Evolutionary conservation across 345 rosid genomes (phyloP).

Genomic region (Xanthoceras sorbifolium): DNA sequence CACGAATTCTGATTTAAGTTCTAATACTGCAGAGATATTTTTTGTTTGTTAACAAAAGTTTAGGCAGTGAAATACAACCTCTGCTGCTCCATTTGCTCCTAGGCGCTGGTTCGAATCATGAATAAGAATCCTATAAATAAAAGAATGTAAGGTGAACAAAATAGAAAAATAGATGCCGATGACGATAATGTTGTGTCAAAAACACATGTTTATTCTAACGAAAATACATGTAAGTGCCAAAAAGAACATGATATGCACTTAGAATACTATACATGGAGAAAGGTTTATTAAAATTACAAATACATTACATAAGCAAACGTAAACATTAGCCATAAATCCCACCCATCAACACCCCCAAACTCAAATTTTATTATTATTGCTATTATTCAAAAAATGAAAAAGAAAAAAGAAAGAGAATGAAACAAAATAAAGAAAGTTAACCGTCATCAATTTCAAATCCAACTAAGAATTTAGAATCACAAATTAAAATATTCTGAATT

Average conservation of each 20-base stretch:
- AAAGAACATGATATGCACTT: too few relatives aligned
- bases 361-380: too few relatives aligned
- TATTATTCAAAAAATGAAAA: too few relatives aligned
- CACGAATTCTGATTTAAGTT: conserved; percentile 6
- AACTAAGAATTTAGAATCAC: neutral
- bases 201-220: too few relatives aligned
- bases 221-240: too few relatives aligned
- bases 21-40: neutral
- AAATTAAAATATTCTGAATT: neutral
- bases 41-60: conserved; percentile 10
- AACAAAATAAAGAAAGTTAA: too few relatives aligned
- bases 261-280: too few relatives aligned
- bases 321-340: neutral
- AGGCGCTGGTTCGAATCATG: conserved; percentile 67
- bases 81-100: conserved; percentile 71
- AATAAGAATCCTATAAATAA: conserved; percentile 55
- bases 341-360: neutral
- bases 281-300: too few relatives aligned
- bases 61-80: conserved; percentile 46
- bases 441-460: neutral
- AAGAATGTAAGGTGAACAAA: neutral
- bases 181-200: neutral
- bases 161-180: neutral
- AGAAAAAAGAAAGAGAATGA: too few relatives aligned
- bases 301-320: too few relatives aligned